A percentile compares a stretch with the other conserved stretches of the same genome.
These are phyloP conservation scores for Carpinus fangiana DNA, from an alignment of 306 rosid genomes.

Conservation along the genomic window DNA sequence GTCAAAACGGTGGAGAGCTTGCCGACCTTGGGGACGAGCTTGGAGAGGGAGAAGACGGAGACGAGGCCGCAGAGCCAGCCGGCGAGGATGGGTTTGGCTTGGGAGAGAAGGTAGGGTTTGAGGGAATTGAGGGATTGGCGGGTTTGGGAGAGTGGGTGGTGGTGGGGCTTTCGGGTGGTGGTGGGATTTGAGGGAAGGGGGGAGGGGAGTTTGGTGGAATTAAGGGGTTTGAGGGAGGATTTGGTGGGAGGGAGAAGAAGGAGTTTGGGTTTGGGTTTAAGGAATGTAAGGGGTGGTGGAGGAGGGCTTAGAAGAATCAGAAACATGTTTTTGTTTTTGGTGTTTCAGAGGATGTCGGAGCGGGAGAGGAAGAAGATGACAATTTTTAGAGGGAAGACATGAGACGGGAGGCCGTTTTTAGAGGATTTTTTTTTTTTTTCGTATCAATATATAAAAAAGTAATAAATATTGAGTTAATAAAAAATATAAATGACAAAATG, in stretches of 20 bases:
- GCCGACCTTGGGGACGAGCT: slow-evolving; percentile 47
- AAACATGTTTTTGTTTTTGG: slow-evolving; percentile 11
- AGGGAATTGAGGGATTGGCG: slow-evolving; percentile 41
- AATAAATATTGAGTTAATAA: no score
- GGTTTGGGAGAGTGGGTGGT: slow-evolving; percentile 27
- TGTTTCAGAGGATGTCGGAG: background rate
- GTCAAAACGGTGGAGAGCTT: slow-evolving; percentile 37
- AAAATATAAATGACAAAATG: no score
- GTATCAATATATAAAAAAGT: no score
- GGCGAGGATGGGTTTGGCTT: slow-evolving; percentile 43
- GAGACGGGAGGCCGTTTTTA: no score
- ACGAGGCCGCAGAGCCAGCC: slow-evolving; percentile 81
- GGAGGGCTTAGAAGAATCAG: slow-evolving; percentile 23
- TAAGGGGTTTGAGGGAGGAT: slow-evolving; percentile 19
- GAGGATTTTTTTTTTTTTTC: no score
- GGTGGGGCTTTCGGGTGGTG: slow-evolving; percentile 1
- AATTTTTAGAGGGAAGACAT: background rate
- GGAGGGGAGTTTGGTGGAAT: slow-evolving; percentile 25
- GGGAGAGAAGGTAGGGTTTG: slow-evolving; percentile 50
- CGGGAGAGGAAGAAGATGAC: background rate
- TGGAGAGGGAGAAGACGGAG: slow-evolving; percentile 68
- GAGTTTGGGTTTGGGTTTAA: slow-evolving; percentile 6
- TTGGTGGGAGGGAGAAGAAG: background rate
- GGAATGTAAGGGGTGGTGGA: slow-evolving; percentile 7
- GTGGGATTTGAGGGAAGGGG: slow-evolving; percentile 22